Evolutionary conservation across 2,329 filamentous ascomycete species (phyloP).

Genomic region (Exophiala alcalophila): DNA sequence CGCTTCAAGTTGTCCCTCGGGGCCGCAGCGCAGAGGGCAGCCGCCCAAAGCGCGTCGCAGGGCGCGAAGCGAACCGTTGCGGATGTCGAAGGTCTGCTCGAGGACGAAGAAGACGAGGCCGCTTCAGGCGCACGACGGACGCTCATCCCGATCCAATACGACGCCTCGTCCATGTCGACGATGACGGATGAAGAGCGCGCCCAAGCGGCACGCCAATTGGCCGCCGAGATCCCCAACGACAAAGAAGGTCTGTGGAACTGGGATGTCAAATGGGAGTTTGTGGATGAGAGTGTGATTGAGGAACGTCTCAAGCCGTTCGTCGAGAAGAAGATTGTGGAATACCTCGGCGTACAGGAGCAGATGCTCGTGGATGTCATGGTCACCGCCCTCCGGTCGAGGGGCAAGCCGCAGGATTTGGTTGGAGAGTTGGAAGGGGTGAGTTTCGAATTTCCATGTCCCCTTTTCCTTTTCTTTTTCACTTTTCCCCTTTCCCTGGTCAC

Average conservation of each 20-base stretch:
- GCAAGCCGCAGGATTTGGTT: conserved; percentile 73
- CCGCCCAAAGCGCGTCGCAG: conserved; percentile 48
- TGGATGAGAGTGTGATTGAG: conserved; percentile 75
- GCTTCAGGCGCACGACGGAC: conserved; percentile 63
- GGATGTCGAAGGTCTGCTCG: conserved; percentile 89
- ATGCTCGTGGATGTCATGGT: conserved; percentile 91
- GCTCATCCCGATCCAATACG: conserved; percentile 79
- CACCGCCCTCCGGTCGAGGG: conserved; percentile 74
- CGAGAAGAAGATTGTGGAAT: conserved; percentile 97
- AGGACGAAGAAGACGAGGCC: conserved; percentile 87
- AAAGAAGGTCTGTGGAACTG: conserved; percentile 87
- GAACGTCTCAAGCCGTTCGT: conserved; percentile 92
- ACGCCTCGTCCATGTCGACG: conserved; percentile 63
- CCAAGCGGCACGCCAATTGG: conserved; percentile 75
- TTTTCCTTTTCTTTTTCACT: conserved; percentile 12
- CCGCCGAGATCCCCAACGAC: conserved; percentile 84
- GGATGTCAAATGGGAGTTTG: conserved; percentile 86
- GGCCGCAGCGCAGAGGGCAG: conserved; percentile 73
- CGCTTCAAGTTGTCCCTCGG: conserved; percentile 92
- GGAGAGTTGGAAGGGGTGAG: conserved; percentile 80
- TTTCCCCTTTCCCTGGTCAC: conserved; percentile 42
- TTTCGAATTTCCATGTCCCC: conserved; percentile 31
- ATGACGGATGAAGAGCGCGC: conserved; percentile 85
- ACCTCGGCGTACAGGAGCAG: conserved; percentile 92
- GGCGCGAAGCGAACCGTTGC: conserved; percentile 70